These are phyloP conservation scores for Penicilliopsis zonata DNA, from an alignment of 495 filamentous ascomycete genomes.

Conservation along the genomic window DNA sequence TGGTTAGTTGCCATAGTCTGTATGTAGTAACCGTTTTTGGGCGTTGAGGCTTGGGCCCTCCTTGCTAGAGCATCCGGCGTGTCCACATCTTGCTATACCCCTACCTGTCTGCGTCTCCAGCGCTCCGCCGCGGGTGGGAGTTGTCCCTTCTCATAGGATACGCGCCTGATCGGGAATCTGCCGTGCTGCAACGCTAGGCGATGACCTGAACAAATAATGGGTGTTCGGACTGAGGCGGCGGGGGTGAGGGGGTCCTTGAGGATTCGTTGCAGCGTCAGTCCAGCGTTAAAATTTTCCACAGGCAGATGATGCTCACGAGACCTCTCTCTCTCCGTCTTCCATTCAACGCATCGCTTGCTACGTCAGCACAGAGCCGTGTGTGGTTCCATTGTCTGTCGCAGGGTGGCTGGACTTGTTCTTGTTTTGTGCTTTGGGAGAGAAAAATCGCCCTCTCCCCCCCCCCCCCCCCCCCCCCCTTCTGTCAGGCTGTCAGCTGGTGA, in stretches of 20 bases:
- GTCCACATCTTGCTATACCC: constrained; percentile 1
- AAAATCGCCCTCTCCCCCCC: too few relatives aligned
- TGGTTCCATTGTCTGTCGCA: too few relatives aligned
- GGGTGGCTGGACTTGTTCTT: too few relatives aligned
- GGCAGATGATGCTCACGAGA: not conserved
- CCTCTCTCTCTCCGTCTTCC: too few relatives aligned
- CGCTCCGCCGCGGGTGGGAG: not conserved
- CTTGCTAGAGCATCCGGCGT: not conserved
- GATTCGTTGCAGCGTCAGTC: not conserved
- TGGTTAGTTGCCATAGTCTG: too few relatives aligned
- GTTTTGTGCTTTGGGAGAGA: too few relatives aligned
- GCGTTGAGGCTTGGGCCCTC: too few relatives aligned
- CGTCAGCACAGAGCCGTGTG: too few relatives aligned
- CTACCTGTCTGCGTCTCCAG: not conserved
- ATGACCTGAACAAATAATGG: not conserved
- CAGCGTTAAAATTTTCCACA: not conserved
- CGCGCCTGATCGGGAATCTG: not conserved
- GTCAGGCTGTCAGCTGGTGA: too few relatives aligned
- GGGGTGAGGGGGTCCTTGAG: not conserved
- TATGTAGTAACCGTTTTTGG: too few relatives aligned
- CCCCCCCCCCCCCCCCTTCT: too few relatives aligned
- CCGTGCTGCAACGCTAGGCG: not conserved
- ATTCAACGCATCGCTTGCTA: too few relatives aligned
- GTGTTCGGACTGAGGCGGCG: not conserved
- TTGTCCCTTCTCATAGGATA: not conserved